Conservation (phyloP, 495 filamentous ascomycete species). For the Aspergillus panamensis region DNA sequence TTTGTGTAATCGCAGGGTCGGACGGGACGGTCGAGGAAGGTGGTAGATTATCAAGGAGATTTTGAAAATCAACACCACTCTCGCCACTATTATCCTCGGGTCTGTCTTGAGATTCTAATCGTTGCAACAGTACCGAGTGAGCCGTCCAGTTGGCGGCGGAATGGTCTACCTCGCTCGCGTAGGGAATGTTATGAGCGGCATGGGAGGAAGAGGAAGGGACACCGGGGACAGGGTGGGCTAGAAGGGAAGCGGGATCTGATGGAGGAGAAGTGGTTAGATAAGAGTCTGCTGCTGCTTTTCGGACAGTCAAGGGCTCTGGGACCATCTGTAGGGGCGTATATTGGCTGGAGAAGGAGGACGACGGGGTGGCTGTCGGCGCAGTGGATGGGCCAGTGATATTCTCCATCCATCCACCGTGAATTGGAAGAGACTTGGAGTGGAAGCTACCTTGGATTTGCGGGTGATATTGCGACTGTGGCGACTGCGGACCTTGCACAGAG, state of each 20-base stretch:
- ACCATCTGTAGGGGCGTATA: slow-evolving; percentile 12
- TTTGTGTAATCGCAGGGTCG: slow-evolving; percentile 31
- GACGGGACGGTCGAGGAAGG: slow-evolving; percentile 36
- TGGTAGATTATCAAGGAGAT: slow-evolving; percentile 51
- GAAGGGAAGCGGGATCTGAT: slow-evolving; percentile 34
- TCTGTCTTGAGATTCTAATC: slow-evolving; percentile 29
- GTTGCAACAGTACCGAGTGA: slow-evolving; percentile 23
- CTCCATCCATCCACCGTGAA: slow-evolving; percentile 18
- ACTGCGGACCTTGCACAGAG: slow-evolving; percentile 25
- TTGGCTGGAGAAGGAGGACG: slow-evolving; percentile 9
- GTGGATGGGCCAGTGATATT: slow-evolving; percentile 24
- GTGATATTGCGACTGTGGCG: slow-evolving; percentile 14
- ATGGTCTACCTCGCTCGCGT: slow-evolving; percentile 35
- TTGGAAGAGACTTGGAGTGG: slow-evolving; percentile 20
- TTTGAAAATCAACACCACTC: slow-evolving; percentile 50
- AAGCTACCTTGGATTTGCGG: slow-evolving; percentile 28
- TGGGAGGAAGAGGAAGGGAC: slow-evolving; percentile 39
- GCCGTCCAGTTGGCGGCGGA: slow-evolving; percentile 21
- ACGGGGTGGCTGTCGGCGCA: slow-evolving; percentile 20
- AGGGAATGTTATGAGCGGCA: slow-evolving; percentile 39
- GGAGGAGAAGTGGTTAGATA: slow-evolving; percentile 31
- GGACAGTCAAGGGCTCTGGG: slow-evolving; percentile 16
- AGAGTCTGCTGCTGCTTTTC: slow-evolving; percentile 20
- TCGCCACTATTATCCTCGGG: slow-evolving; percentile 22
- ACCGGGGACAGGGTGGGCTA: slow-evolving; percentile 37